Base-by-base conservation (phyloP, 2,329 filamentous ascomycete species). In the Madurella fahalii region DNA sequence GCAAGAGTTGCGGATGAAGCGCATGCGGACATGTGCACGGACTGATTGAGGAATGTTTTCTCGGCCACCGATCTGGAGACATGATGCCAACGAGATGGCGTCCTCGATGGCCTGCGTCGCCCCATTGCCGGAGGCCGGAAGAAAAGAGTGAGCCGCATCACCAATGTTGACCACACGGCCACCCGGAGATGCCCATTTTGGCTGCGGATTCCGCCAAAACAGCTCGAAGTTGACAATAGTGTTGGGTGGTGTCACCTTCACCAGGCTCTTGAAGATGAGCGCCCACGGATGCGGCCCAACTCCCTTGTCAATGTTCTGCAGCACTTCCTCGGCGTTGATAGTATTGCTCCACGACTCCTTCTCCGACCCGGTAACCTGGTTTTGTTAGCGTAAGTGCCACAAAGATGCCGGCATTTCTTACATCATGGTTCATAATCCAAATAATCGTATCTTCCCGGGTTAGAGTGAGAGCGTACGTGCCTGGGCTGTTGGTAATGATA, bases 31-130 rank as follows among this genome's bases (percentile, higher is more conserved):
- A 9, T 71, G 66, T 2, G 70, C 65, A 17, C 69, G 54, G 0
- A 68, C 61, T 11, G 69, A 61, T 42, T 67, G 62, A 5, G 63
- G 58, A 51, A 67, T 48, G 5, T 56, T 55, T 5, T 60, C 50
- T 15, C 30, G 34, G 2, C 69, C 68, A 12, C 64, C 69, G 2
- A 72, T 58, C 59, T 72, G 69, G 5, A 73, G 68, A 42, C 70
- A 69, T 3, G 68, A 59, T 2, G 71, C 70, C 2, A 74, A 58
- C 5, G 68, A 71, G 30, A 71, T 60, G 15, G 70, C 71, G 54
- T 75, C 73, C 49, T 75, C 73, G 37, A 75, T 72, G 1, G 71
- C 72, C 61, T 73, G 72, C 2, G 69, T 74, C 8, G 72, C 72
- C 2, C 72, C 72, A 52, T 74, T 73, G 20, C 70, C 70, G 0